A percentile compares a stretch with the other conserved stretches of the same genome.
phyloP scores from a whole-genome alignment of 306 rosid species.

The Cucumis melo region DNA sequence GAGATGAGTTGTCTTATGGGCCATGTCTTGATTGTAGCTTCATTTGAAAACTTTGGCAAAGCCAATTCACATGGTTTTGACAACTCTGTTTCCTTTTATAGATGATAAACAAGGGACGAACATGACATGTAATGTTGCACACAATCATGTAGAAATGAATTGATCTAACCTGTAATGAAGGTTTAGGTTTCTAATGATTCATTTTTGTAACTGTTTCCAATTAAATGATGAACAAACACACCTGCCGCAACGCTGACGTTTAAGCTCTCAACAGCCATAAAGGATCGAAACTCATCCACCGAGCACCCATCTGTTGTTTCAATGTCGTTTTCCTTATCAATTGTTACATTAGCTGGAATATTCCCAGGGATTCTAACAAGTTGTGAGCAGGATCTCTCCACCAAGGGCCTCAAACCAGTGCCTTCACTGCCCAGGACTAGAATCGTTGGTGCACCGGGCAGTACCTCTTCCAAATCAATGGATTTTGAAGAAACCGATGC shows the following conservation, averaged over 20 bases:
- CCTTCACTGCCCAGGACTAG: conserved; percentile 94
- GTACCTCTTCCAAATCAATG: conserved; percentile 46
- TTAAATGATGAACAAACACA: conserved; percentile 84
- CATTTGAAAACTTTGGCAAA: neutral
- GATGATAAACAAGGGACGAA: neutral
- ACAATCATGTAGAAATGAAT: neutral
- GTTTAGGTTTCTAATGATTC: neutral
- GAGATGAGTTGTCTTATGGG: conserved; percentile 5
- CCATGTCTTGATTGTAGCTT: neutral
- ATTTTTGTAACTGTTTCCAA: conserved; percentile 29
- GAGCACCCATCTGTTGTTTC: conserved; percentile 26
- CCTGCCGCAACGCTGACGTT: conserved; percentile 97
- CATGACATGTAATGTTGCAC: neutral
- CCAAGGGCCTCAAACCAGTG: conserved; percentile 88
- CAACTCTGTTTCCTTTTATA: conserved; percentile 1
- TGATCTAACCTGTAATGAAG: neutral
- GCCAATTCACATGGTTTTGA: neutral
- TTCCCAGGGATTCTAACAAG: conserved; percentile 60
- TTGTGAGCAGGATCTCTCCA: conserved; percentile 84
- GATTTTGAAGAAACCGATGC: conserved; percentile 75
- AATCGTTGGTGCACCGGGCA: conserved; percentile 60
- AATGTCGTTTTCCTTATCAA: conserved; percentile 19
- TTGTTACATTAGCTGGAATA: conserved; percentile 29
- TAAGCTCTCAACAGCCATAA: conserved; percentile 92
- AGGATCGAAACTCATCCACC: conserved; percentile 50